phyloP scores from a whole-genome alignment of 2,329 filamentous ascomycete genomes.

The Apiospora kogelbergensis region DNA sequence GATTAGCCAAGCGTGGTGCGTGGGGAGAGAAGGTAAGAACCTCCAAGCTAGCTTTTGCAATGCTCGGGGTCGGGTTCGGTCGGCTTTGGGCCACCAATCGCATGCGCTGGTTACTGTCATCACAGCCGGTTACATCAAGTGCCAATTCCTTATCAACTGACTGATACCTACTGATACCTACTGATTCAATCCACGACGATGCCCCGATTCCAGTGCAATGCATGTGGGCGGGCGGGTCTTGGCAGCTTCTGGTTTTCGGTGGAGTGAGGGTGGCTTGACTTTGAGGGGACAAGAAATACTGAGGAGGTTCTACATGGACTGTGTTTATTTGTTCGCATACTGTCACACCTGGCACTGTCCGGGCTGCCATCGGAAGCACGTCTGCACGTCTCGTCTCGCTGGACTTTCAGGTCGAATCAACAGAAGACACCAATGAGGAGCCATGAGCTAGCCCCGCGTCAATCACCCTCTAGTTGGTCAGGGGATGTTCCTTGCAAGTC shows the following conservation, averaged over 20 bases:
- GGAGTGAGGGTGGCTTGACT: background rate
- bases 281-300: background rate
- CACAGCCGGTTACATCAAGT: background rate
- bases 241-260: background rate
- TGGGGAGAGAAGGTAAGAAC: background rate
- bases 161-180: no score
- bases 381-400: no score
- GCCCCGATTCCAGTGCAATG: background rate
- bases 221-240: background rate
- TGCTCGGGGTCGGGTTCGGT: background rate
- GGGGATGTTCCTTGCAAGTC: conserved; percentile 7
- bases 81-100: background rate
- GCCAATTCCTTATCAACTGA: background rate
- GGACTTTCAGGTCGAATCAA: background rate
- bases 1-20: background rate
- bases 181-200: background rate
- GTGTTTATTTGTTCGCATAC: background rate
- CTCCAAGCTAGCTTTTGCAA: background rate
- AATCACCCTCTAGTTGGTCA: background rate
- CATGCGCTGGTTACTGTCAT: no score
- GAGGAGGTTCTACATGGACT: background rate
- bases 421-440: background rate
- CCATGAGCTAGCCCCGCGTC: background rate
- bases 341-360: background rate
- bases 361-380: background rate